phyloP scores from a whole-genome alignment of 257 asterid genomes.

The Nemophila menziesii region DNA sequence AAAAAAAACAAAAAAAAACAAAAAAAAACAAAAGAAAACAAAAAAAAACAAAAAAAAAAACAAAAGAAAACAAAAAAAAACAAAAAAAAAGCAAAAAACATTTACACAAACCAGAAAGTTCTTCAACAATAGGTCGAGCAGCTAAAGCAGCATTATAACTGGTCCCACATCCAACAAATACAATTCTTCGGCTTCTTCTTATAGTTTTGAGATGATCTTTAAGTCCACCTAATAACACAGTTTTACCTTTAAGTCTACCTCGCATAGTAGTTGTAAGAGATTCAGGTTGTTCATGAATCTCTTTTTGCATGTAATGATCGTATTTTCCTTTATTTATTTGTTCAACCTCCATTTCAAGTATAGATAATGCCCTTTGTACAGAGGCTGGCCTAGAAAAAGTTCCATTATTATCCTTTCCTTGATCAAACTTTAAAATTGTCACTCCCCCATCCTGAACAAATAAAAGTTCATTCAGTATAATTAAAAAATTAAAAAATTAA shows the following conservation, averaged over 20 bases:
- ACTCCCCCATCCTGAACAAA: conserved; percentile 73
- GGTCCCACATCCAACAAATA: conserved; percentile 93
- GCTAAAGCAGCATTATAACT: conserved; percentile 98
- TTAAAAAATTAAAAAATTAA: too few species aligned
- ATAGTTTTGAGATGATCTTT: conserved; percentile 91
- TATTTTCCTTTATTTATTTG: conserved; percentile 93
- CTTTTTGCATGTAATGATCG: conserved; percentile 97
- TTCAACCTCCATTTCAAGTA: conserved; percentile 95
- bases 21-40: neutral
- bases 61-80: too few species aligned
- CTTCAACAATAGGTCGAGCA: conserved; percentile 85
- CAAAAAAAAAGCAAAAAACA: too few species aligned
- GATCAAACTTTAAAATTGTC: conserved; percentile 72
- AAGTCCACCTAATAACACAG: conserved; percentile 90
- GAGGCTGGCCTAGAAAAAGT: conserved; percentile 62
- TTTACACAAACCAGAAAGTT: conserved; percentile 79
- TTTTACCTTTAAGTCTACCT: conserved; percentile 86
- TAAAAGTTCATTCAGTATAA: neutral
- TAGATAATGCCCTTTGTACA: conserved; percentile 87
- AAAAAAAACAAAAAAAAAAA: too few species aligned
- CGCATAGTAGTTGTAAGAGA: conserved; percentile 91
- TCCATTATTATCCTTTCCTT: conserved; percentile 39
- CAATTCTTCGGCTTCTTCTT: conserved; percentile 91
- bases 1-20: too few species aligned
- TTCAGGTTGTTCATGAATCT: conserved; percentile 95